These are phyloP conservation scores for Purpureocillium takamizusanense DNA, from an alignment of 2,329 filamentous ascomycete genomes.

Conservation along the genomic window DNA sequence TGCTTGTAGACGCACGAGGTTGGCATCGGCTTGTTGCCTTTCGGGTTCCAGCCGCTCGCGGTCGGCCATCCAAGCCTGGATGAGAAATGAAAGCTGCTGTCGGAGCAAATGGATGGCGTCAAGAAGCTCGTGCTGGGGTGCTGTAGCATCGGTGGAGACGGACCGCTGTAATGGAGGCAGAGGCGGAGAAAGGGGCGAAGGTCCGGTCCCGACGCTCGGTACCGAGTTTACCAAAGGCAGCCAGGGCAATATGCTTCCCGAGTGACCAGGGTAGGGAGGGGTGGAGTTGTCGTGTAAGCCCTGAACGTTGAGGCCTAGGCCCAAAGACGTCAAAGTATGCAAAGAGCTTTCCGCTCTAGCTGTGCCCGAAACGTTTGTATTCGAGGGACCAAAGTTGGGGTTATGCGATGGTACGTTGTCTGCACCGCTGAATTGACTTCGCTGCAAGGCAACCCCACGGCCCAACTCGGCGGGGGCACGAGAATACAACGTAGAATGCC, in stretches of 20 bases:
- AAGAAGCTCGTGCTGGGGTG: background rate
- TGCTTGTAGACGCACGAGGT: background rate
- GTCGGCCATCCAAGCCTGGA: slow-evolving; percentile 4
- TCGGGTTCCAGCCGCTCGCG: background rate
- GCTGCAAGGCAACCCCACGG: too few species aligned
- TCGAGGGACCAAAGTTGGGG: too few species aligned
- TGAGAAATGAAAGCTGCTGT: slow-evolving; percentile 3
- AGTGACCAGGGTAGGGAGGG: too few species aligned
- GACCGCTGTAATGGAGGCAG: background rate
- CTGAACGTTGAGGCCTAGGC: background rate
- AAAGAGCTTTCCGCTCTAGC: background rate
- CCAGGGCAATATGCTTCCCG: too few species aligned
- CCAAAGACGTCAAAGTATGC: background rate
- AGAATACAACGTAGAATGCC: too few species aligned
- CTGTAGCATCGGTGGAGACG: background rate
- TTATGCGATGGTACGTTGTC: too few species aligned
- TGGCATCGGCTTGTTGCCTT: background rate
- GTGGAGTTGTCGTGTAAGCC: background rate
- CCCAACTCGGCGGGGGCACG: too few species aligned
- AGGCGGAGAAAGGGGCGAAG: background rate
- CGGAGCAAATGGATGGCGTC: background rate
- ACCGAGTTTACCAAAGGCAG: too few species aligned
- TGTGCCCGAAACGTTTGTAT: too few species aligned
- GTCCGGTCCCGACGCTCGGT: too few species aligned
- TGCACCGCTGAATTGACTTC: too few species aligned